These are phyloP conservation scores for Sanghuangporus weigelae DNA, from an alignment of 1,284 basidiomycete genomes.

Conservation along the genomic window DNA sequence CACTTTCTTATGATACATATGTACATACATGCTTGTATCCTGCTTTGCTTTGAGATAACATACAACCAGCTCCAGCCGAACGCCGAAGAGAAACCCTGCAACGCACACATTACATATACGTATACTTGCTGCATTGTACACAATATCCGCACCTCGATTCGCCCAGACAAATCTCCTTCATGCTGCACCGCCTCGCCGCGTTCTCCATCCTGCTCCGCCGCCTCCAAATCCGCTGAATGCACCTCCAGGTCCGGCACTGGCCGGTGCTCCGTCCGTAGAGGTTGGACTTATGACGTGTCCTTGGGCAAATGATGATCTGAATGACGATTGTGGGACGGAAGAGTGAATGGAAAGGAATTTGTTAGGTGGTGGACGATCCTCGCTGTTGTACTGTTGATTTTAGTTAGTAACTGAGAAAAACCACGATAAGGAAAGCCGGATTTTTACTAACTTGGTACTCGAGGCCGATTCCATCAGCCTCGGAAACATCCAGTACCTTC, in stretches of 20 bases:
- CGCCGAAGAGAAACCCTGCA: not conserved
- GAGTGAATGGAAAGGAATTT: conserved; percentile 78
- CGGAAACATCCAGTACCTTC: conserved; percentile 75
- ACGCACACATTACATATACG: not conserved
- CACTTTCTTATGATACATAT: not conserved
- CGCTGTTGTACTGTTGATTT: conserved; percentile 63
- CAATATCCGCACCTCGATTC: not conserved
- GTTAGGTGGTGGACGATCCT: conserved; percentile 70
- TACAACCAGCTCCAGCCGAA: not conserved
- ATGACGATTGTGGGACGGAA: conserved; percentile 52
- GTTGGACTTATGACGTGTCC: conserved; percentile 24
- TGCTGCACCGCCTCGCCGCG: not conserved
- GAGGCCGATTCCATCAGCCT: conserved; percentile 74
- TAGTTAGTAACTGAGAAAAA: not conserved
- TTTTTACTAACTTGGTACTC: conserved; percentile 73
- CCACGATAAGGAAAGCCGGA: conserved; percentile 2
- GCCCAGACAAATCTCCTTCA: not conserved
- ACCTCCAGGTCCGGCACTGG: conserved; percentile 26
- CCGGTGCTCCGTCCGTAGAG: conserved; percentile 3
- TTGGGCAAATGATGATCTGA: conserved; percentile 52
- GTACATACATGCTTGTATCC: not conserved
- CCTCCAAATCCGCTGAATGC: conserved; percentile 49
- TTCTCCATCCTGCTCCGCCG: conserved; percentile 31
- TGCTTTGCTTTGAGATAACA: not conserved
- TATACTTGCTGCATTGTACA: not conserved